These are phyloP conservation scores for Neurospora sp. DNA, from an alignment of 495 filamentous ascomycete species.

Conservation along the genomic window DNA sequence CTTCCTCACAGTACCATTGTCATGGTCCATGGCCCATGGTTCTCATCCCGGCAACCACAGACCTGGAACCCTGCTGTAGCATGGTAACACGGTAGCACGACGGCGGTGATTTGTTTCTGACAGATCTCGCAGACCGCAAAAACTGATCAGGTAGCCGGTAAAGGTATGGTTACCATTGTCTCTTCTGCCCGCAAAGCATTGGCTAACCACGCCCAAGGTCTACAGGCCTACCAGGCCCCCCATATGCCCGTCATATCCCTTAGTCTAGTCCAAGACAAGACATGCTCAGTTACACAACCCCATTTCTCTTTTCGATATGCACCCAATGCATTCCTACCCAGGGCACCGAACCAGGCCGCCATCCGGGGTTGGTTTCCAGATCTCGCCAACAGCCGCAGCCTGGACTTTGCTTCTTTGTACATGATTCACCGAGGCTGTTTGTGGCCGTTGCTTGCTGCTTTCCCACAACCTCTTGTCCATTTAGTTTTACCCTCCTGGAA, in stretches of 20 bases:
- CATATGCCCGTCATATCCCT: not conserved
- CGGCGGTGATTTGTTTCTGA: not conserved
- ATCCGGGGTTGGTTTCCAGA: not conserved
- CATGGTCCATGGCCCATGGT: not conserved
- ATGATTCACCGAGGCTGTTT: not conserved
- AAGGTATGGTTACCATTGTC: not conserved
- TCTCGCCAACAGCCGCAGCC: not conserved
- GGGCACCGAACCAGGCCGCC: not conserved
- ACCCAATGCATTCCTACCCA: not conserved
- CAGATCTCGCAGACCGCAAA: not conserved
- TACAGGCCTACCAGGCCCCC: not conserved
- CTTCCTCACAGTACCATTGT: not conserved
- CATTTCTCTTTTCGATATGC: not conserved
- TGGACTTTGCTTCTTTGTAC: not conserved
- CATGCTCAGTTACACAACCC: not conserved
- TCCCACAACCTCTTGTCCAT: not conserved
- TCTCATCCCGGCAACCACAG: not conserved
- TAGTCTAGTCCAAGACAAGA: not conserved
- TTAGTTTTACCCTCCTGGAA: not conserved
- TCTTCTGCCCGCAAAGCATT: not conserved
- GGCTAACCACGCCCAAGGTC: not conserved
- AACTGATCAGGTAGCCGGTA: not conserved
- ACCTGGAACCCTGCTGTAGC: not conserved
- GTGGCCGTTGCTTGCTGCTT: not conserved
- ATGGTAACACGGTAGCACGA: not conserved